These are phyloP conservation scores for Ulmus americana DNA, from an alignment of 331 rosid species.

Conservation along the genomic window DNA sequence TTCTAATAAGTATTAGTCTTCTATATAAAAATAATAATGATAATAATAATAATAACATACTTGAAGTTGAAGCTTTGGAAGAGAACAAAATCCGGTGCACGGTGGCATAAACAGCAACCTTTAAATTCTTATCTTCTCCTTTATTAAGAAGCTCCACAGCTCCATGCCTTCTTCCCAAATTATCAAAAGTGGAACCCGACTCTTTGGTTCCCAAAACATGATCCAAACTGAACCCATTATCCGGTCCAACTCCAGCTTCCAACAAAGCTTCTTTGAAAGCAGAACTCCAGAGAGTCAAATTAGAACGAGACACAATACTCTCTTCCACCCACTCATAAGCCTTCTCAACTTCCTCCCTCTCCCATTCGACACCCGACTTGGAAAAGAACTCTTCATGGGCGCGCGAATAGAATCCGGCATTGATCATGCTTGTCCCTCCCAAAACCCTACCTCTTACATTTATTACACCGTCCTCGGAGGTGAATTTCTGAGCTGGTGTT, in stretches of 20 bases:
- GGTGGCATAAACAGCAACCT: too few species aligned
- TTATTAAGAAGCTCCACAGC: too few species aligned
- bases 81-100: conserved; percentile 2
- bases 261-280: conserved; percentile 12
- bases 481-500: conserved; percentile 18
- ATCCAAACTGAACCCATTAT: conserved; percentile 5
- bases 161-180: not conserved
- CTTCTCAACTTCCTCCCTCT: conserved; percentile 13
- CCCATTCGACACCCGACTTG: conserved; percentile 12
- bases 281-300: not conserved
- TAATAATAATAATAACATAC: not conserved
- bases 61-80: conserved; percentile 1
- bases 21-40: too few species aligned
- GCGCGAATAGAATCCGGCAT: conserved; percentile 23
- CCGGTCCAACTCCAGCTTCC: conserved; percentile 22
- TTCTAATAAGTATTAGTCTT: too few species aligned
- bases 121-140: too few species aligned
- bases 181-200: conserved; percentile 17
- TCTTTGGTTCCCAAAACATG: conserved; percentile 14
- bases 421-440: conserved; percentile 21
- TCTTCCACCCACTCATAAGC: conserved; percentile 5
- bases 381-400: conserved; percentile 13
- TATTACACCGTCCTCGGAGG: conserved; percentile 21
- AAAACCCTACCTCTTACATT: conserved; percentile 17
- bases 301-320: not conserved